These are phyloP conservation scores for Aspergillus arachidicola DNA, from an alignment of 2,329 filamentous ascomycete species.

Conservation along the genomic window DNA sequence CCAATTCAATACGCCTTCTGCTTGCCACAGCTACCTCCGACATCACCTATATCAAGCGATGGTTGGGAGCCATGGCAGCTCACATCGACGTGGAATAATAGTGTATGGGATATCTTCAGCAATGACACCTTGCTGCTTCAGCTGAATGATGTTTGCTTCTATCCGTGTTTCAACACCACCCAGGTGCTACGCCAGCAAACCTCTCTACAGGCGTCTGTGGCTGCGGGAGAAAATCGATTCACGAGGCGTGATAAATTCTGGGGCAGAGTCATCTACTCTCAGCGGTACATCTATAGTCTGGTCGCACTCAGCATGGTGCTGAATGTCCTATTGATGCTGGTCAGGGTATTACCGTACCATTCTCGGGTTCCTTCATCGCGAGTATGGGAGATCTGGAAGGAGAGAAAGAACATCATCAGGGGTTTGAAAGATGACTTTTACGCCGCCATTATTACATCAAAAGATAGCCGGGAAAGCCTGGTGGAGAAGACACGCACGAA, in stretches of 20 bases:
- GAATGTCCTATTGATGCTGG: constrained; percentile 26
- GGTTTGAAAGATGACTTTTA: constrained; percentile 22
- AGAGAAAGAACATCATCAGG: constrained; percentile 22
- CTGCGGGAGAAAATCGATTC: constrained; percentile 8
- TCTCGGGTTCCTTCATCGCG: constrained; percentile 30
- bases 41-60: constrained; percentile 23
- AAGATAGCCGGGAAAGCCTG: neutral
- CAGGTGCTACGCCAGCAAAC: constrained; percentile 29
- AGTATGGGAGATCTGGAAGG: constrained; percentile 27
- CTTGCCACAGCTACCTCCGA: constrained; percentile 28
- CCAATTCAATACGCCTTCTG: constrained; percentile 36
- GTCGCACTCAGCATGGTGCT: constrained; percentile 28
- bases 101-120: constrained; percentile 31
- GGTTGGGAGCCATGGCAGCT: constrained; percentile 30
- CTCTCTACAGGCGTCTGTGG: constrained; percentile 21
- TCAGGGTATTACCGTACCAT: constrained; percentile 25
- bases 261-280: constrained; percentile 23
- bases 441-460: neutral
- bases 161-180: constrained; percentile 36
- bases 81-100: constrained; percentile 33
- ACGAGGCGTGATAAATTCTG: constrained; percentile 18
- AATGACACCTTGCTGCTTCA: constrained; percentile 23
- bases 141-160: constrained; percentile 32
- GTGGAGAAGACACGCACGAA: neutral
- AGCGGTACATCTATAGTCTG: constrained; percentile 33